Evolutionary conservation across 2,329 filamentous ascomycete genomes (phyloP).

Genomic region (Triangularia setosa): DNA sequence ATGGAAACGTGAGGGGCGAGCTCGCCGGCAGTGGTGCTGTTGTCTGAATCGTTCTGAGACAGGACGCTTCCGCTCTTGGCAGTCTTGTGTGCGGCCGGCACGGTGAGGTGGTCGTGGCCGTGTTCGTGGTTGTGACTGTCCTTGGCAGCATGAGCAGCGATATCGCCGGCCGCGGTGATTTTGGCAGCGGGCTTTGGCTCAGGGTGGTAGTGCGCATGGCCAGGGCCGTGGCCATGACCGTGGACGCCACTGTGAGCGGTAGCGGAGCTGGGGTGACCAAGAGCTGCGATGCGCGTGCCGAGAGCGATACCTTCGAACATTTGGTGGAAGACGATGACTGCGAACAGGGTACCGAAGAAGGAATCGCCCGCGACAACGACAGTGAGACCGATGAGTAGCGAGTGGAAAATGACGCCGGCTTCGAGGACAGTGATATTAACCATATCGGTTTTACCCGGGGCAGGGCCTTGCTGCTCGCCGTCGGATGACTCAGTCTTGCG

Average conservation of each 20-base stretch:
- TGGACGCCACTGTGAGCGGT: slow-evolving; percentile 38
- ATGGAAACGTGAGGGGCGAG: slow-evolving; percentile 31
- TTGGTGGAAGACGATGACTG: slow-evolving; percentile 74
- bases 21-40: slow-evolving; percentile 9
- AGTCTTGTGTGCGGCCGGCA: not conserved
- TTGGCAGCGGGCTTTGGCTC: not conserved
- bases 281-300: slow-evolving; percentile 63
- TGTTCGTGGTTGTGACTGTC: not conserved
- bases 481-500: slow-evolving; percentile 17
- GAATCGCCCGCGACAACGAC: slow-evolving; percentile 57
- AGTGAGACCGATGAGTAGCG: slow-evolving; percentile 62
- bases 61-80: slow-evolving; percentile 13
- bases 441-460: slow-evolving; percentile 38
- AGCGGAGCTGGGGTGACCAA: slow-evolving; percentile 55
- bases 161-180: not conserved
- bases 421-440: slow-evolving; percentile 67
- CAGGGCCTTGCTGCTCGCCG: slow-evolving; percentile 20
- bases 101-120: not conserved
- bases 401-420: slow-evolving; percentile 72
- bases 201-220: slow-evolving; percentile 12
- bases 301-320: slow-evolving; percentile 75
- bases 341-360: slow-evolving; percentile 54
- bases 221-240: slow-evolving; percentile 8
- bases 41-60: slow-evolving; percentile 10
- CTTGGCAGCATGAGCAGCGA: not conserved